Conservation (phyloP, 1,139 yeast species). For the Magnusiomyces suaveolens region DNA sequence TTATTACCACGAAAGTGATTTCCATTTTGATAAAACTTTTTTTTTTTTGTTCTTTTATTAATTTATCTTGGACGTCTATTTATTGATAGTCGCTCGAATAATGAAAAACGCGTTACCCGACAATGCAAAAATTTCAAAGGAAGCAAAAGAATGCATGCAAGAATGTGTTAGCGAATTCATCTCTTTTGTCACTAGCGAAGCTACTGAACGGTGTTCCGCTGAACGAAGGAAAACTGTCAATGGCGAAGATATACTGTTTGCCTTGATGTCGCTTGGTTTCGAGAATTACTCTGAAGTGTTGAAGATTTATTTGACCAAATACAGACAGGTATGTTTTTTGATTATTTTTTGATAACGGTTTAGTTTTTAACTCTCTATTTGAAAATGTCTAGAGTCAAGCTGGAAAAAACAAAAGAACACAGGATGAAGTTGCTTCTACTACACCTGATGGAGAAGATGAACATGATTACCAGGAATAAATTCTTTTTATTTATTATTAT, state of each 20-base stretch:
- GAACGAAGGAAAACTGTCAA: slow-evolving; percentile 63
- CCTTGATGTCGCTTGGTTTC: slow-evolving; percentile 60
- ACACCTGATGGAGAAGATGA: slow-evolving; percentile 5
- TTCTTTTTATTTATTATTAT: too few relatives aligned
- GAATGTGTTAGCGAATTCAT: slow-evolving; percentile 86
- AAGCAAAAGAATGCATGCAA: slow-evolving; percentile 95
- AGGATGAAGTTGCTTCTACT: neutral
- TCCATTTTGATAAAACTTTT: too few relatives aligned
- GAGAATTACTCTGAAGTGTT: slow-evolving; percentile 65
- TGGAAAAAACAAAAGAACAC: slow-evolving; percentile 1
- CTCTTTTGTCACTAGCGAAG: slow-evolving; percentile 54
- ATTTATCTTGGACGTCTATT: too few relatives aligned
- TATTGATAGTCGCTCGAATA: slow-evolving; percentile 62
- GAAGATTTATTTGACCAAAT: slow-evolving; percentile 59
- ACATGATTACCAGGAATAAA: neutral
- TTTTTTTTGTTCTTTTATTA: too few relatives aligned
- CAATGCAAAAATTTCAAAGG: slow-evolving; percentile 88
- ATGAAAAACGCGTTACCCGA: slow-evolving; percentile 87
- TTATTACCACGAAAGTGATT: too few relatives aligned
- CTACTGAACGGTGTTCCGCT: slow-evolving; percentile 55
- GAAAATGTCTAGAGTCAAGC: too few relatives aligned
- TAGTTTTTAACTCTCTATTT: too few relatives aligned
- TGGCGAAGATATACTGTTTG: slow-evolving; percentile 60
- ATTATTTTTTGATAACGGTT: too few relatives aligned
- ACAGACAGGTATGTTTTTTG: too few relatives aligned